Evolutionary conservation across 345 rosid genomes (phyloP), one percentile per base, ranked within the genome.

Genomic region (Salix exigua): DNA sequence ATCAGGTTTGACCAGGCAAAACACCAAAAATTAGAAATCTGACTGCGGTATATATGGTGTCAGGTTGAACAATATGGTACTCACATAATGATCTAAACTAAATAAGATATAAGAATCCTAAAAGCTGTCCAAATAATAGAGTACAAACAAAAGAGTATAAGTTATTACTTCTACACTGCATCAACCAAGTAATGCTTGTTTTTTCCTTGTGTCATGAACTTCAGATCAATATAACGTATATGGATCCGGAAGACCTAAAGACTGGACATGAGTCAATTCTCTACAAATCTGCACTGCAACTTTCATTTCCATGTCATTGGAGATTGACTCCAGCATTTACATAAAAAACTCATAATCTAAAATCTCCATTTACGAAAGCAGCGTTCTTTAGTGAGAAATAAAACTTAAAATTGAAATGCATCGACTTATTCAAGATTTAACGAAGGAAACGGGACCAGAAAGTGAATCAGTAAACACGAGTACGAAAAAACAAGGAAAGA

Each of bases 251-350:
- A 68, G 10, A 68, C 42, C 10, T 2, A 35, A 7, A 0, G 13
- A 68, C 28, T 19, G 16, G 19, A 40, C 26, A 73, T 23, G 62
- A 7, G 60, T 40, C 11, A 40, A 38, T 67, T 37, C 3, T 61
- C 31, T 37, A 7, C 73, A 66, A 23, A 19, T 40, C 66, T 71
- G 25, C 28, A 30, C 66, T 55, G 31, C 35, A 42, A 75, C 10
- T 53, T 68, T 55, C 50, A 79, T 71, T 53, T 38, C 51, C 69
- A 30, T 73, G 25, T 31, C 35, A 76, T 46, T 18, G 81, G 85
- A 71, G 68, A 76, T 55, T 72, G 80, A 60, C 23, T 55, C 26
- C 17, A 30, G 18, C 16, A 65, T 23, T 61, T 17, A 68, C 67
- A 65, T 69, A 25, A 69, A 35, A 65, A 42, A 76, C 55, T 50